These are phyloP conservation scores for Monosporozyma servazzii DNA, from an alignment of 805 yeast species.

Conservation along the genomic window DNA sequence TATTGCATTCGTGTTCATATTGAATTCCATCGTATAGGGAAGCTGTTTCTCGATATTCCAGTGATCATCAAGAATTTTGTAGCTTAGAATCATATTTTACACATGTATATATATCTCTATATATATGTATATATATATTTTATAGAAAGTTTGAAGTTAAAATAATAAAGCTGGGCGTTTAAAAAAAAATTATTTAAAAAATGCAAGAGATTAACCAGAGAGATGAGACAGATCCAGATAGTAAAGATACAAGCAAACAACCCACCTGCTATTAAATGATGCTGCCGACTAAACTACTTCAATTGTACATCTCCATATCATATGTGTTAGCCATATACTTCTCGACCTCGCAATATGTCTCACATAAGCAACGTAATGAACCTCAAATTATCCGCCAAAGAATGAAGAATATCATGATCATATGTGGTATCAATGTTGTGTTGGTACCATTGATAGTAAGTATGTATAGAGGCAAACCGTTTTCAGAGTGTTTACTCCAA, in stretches of 20 bases:
- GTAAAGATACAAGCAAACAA: neutral
- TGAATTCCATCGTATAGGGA: slow-evolving; percentile 20
- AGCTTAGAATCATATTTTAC: neutral
- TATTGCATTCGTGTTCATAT: slow-evolving; percentile 37
- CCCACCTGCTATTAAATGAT: too few species aligned
- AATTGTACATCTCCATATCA: slow-evolving; percentile 20
- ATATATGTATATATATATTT: too few species aligned
- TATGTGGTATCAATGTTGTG: slow-evolving; percentile 13
- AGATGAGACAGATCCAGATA: neutral
- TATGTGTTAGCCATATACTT: slow-evolving; percentile 23
- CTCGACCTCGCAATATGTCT: slow-evolving; percentile 7
- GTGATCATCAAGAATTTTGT: slow-evolving; percentile 8
- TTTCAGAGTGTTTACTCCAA: slow-evolving; percentile 9
- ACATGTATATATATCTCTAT: too few species aligned
- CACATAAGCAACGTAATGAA: slow-evolving; percentile 25
- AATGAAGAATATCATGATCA: slow-evolving; percentile 14
- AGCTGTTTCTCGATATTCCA: slow-evolving; percentile 11
- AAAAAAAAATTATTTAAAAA: neutral
- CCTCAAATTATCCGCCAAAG: slow-evolving; percentile 22
- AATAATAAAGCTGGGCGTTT: neutral
- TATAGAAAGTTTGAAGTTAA: neutral
- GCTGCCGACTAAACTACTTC: slow-evolving; percentile 2
- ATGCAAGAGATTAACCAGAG: neutral
- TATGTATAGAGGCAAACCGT: slow-evolving; percentile 1
- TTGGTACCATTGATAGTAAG: slow-evolving; percentile 14